Evolutionary conservation across 176 grass and related monocot genomes (phyloP), one percentile per base, ranked within the genome.

Genomic region (Juncus effusus): DNA sequence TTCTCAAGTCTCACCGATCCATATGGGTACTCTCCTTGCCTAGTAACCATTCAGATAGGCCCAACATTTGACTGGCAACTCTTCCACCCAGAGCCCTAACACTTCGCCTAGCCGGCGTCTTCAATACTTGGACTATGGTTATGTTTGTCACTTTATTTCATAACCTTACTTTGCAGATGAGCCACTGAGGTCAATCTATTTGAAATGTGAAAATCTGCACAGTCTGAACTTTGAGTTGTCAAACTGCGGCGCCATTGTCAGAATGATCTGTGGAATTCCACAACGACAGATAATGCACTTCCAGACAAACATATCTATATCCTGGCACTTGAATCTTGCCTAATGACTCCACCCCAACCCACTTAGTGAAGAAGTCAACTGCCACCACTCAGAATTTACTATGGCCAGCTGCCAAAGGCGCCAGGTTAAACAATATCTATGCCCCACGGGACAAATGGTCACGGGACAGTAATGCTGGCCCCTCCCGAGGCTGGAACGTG

Each of bases 41-140:
- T n/a, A n/a, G n/a, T n/a, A n/a, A n/a, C n/a, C n/a, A n/a, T n/a
- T n/a, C n/a, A n/a, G n/a, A n/a, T n/a, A n/a, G n/a, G n/a, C n/a
- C n/a, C n/a, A n/a, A n/a, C n/a, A n/a, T n/a, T n/a, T n/a, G n/a
- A n/a, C n/a, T n/a, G n/a, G n/a, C n/a, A n/a, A n/a, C 47, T 51
- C 47, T 51, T 5, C 5, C 47, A 51, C 47, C 47, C 47, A 51
- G 47, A 51, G 47, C 47, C 47, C 47, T 51, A 5, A 5, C 5
- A 6, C 47, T 51, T 51, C 47, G 47, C 47, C 47, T 51, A 51
- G 47, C 47, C 47, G 5, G 6, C n/a, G 47, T 51, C 47, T 51
- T 51, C 47, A 51, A 51, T 51, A 51, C 47, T 51, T 51, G 47
- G 47, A 51, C 47, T 51, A 51, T 51, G 47, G 47, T 51, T 51